Percentiles rank a stretch among this genome's conserved stretches.
phyloP scores from a whole-genome alignment of 2,329 filamentous ascomycete genomes.

The Aspergillus candidus region DNA sequence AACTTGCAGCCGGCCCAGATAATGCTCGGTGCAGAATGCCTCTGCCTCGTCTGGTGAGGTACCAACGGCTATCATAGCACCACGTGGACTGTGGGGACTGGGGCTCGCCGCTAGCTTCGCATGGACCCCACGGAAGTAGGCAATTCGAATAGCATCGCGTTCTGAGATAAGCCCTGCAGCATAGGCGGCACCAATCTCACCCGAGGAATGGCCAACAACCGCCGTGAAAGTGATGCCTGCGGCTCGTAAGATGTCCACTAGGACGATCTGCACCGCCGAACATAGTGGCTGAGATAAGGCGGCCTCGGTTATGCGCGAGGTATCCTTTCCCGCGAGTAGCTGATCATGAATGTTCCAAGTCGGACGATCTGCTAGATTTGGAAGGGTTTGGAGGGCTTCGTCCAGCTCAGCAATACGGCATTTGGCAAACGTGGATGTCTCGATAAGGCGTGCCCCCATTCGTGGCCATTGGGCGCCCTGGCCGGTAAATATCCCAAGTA shows the following conservation, averaged over 20 bases:
- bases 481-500: slow-evolving; percentile 26
- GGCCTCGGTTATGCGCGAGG: slow-evolving; percentile 8
- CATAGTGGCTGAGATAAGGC: slow-evolving; percentile 16
- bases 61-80: slow-evolving; percentile 16
- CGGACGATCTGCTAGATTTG: slow-evolving; percentile 10
- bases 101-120: slow-evolving; percentile 2
- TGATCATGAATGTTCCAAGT: slow-evolving; percentile 9
- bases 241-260: slow-evolving; percentile 41
- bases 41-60: slow-evolving; percentile 3
- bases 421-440: slow-evolving; percentile 4
- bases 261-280: slow-evolving; percentile 45
- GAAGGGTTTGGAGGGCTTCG: slow-evolving; percentile 6
- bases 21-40: neutral
- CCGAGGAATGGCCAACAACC: slow-evolving; percentile 45
- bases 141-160: slow-evolving; percentile 39
- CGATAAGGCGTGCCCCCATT: slow-evolving; percentile 19
- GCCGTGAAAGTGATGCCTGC: slow-evolving; percentile 36
- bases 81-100: neutral
- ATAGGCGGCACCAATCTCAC: slow-evolving; percentile 47
- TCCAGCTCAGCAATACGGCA: slow-evolving; percentile 3
- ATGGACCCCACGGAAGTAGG: slow-evolving; percentile 36
- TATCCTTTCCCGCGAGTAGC: slow-evolving; percentile 1
- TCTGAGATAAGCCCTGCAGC: slow-evolving; percentile 36
- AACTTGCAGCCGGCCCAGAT: slow-evolving; percentile 5
- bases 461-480: slow-evolving; percentile 24